These are phyloP conservation scores for Sutorius eximius DNA, from an alignment of 1,284 basidiomycete genomes.

Conservation along the genomic window DNA sequence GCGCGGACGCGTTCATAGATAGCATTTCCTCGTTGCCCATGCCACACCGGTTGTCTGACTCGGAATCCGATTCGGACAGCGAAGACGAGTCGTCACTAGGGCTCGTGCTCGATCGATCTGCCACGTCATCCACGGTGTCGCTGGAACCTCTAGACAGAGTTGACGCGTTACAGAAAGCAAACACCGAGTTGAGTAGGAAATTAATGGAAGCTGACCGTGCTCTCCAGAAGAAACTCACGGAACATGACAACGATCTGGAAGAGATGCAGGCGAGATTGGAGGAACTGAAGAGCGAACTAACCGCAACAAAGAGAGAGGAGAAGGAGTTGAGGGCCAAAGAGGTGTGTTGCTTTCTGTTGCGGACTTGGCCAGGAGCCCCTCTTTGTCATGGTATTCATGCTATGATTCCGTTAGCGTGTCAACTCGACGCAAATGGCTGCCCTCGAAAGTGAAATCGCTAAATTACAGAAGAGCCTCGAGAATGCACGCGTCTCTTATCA, in stretches of 20 bases:
- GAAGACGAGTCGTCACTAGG: constrained; percentile 55
- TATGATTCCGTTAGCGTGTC: constrained; percentile 45
- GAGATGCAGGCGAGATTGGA: constrained; percentile 74
- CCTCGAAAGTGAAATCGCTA: constrained; percentile 77
- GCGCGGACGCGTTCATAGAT: constrained; percentile 28
- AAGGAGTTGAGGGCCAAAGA: constrained; percentile 86
- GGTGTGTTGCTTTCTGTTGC: constrained; percentile 39
- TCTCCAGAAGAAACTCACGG: constrained; percentile 61
- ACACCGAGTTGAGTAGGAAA: constrained; percentile 70
- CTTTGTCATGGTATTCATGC: constrained; percentile 1
- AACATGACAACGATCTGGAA: constrained; percentile 76
- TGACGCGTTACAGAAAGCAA: constrained; percentile 69
- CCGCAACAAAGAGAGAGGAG: constrained; percentile 77
- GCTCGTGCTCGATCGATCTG: constrained; percentile 58
- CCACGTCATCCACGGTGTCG: constrained; percentile 58
- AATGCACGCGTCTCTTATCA: constrained; percentile 67
- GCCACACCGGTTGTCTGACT: constrained; percentile 36
- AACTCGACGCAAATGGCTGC: constrained; percentile 63
- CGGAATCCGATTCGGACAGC: constrained; percentile 48
- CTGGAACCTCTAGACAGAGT: constrained; percentile 65
- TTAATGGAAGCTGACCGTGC: constrained; percentile 70
- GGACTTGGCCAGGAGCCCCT: background rate
- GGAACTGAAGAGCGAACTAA: constrained; percentile 71
- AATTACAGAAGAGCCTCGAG: constrained; percentile 70
- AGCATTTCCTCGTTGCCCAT: constrained; percentile 43